Conservation (phyloP, 257 asterid species). For the Parsonsia alboflavescens region DNA sequence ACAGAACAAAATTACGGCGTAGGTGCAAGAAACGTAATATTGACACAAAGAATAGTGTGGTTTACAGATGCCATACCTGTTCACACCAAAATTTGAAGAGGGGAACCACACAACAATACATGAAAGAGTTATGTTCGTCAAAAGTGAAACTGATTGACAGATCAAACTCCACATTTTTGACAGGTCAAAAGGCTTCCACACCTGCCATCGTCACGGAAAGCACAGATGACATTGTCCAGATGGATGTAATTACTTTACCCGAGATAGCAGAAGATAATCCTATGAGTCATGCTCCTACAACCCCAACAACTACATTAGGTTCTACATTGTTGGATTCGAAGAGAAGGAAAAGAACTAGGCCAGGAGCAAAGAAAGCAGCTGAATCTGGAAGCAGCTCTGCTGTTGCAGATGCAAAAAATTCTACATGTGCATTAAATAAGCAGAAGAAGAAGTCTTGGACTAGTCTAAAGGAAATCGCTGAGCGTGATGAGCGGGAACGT, state of each 20-base stretch:
- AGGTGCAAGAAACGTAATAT: constrained; percentile 32
- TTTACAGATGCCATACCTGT: constrained; percentile 63
- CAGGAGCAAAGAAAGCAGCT: constrained; percentile 35
- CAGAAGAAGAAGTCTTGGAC: constrained; percentile 65
- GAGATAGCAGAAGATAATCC: constrained; percentile 22
- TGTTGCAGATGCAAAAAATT: constrained; percentile 24
- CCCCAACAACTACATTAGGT: constrained; percentile 33
- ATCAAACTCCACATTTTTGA: constrained; percentile 16
- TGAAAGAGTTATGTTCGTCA: constrained; percentile 44
- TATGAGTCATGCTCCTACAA: constrained; percentile 26
- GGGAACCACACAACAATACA: constrained; percentile 64
- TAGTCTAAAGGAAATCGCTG: constrained; percentile 60
- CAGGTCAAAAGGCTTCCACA: constrained; percentile 15
- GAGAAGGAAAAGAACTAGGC: constrained; percentile 48
- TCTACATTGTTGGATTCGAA: constrained; percentile 51
- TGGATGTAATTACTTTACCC: constrained; percentile 26
- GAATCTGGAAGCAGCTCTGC: constrained; percentile 25
- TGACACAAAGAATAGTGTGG: constrained; percentile 43
- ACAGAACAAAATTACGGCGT: constrained; percentile 26
- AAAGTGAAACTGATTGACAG: constrained; percentile 30
- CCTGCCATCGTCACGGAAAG: constrained; percentile 6
- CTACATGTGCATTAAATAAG: constrained; percentile 34
- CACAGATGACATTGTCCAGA: constrained; percentile 6
- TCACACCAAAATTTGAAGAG: constrained; percentile 53
- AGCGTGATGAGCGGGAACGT: constrained; percentile 32